A percentile compares a stretch with the other conserved stretches of the same genome.
These are phyloP conservation scores for Fusarium udum DNA, from an alignment of 2,329 filamentous ascomycete genomes.

Conservation along the genomic window DNA sequence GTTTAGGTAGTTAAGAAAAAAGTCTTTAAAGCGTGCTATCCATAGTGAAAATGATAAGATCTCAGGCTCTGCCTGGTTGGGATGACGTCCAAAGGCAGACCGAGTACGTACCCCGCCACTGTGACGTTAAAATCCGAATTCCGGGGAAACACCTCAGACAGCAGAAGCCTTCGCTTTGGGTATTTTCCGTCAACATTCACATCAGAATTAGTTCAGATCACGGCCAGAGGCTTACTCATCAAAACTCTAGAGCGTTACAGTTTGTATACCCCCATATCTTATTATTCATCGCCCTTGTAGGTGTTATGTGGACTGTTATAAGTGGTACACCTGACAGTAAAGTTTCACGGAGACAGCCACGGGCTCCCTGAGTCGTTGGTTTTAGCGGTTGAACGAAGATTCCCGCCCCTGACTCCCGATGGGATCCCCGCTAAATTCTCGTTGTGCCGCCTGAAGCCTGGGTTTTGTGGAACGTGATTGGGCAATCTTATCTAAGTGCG, in stretches of 20 bases:
- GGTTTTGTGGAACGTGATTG: slow-evolving; percentile 21
- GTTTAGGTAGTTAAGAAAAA: neutral
- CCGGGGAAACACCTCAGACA: neutral
- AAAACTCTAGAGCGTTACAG: neutral
- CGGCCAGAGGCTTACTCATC: neutral
- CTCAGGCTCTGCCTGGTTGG: slow-evolving; percentile 4
- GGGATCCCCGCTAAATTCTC: slow-evolving; percentile 34
- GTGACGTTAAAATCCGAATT: neutral
- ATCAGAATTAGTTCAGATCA: neutral
- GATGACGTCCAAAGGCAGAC: slow-evolving; percentile 19
- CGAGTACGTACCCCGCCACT: slow-evolving; percentile 26
- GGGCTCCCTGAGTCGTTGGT: slow-evolving; percentile 13
- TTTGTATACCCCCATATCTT: neutral
- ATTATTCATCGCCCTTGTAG: neutral
- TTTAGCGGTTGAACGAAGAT: slow-evolving; percentile 32
- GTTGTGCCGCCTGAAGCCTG: slow-evolving; percentile 30
- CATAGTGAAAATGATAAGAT: slow-evolving; percentile 26
- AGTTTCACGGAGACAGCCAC: neutral
- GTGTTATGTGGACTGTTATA: neutral
- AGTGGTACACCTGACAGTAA: neutral
- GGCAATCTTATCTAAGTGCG: slow-evolving; percentile 18
- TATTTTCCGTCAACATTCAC: neutral
- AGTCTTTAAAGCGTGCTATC: slow-evolving; percentile 2
- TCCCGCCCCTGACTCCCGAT: slow-evolving; percentile 37
- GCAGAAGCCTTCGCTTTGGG: neutral